Evolutionary conservation across 108 stramenopile genomes (phyloP).

Genomic region (Aurantiochytrium sp.): DNA sequence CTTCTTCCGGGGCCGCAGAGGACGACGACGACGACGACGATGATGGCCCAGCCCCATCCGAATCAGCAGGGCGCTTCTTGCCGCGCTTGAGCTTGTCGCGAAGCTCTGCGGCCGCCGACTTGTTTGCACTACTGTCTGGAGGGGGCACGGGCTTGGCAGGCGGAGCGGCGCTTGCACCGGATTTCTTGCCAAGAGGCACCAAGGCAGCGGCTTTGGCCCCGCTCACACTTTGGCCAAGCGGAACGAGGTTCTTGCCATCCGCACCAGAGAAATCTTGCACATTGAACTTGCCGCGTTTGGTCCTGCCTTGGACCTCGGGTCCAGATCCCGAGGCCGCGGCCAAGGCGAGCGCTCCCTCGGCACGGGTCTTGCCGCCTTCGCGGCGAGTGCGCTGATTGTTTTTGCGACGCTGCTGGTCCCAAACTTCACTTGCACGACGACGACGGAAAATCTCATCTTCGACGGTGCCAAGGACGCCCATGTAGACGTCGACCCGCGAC

Average conservation of each 20-base stretch:
- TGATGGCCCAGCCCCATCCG: too few species aligned
- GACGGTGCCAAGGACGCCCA: conserved; percentile 82
- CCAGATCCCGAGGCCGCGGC: background rate
- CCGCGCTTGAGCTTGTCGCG: background rate
- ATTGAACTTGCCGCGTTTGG: background rate
- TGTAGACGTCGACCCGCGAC: conserved; percentile 76
- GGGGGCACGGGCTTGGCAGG: background rate
- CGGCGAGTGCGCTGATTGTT: background rate
- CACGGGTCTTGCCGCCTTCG: background rate
- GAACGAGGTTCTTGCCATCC: background rate
- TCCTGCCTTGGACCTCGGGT: background rate
- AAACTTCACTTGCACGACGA: conserved; percentile 72
- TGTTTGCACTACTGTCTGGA: background rate
- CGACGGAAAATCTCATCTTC: conserved; percentile 91
- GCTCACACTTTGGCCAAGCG: background rate
- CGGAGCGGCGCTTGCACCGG: background rate
- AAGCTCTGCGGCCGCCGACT: background rate
- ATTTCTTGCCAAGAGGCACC: background rate
- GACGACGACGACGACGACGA: too few species aligned
- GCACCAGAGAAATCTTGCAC: background rate
- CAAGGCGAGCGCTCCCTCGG: background rate
- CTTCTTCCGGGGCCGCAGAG: background rate
- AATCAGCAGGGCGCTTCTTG: background rate
- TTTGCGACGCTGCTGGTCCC: conserved; percentile 46
- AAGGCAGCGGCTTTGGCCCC: background rate